A percentile compares a stretch with the other conserved stretches of the same genome.
Conservation (phyloP, 2,329 filamentous ascomycete genomes). For the Pseudocercospora pini-densiflorae region DNA sequence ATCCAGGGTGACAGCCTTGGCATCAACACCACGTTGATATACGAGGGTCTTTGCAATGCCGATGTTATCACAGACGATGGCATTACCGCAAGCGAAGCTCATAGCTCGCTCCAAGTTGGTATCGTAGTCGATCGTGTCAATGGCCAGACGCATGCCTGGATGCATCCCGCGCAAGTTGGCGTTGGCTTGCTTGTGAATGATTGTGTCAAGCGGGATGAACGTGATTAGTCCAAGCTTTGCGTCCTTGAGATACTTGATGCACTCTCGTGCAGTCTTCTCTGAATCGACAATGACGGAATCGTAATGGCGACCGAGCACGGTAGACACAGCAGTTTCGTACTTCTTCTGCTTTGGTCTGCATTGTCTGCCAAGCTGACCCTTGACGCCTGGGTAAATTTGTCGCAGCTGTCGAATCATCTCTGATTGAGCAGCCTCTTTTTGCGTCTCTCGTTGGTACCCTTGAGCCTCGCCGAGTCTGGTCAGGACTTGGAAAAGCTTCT, state of each 20-base stretch:
- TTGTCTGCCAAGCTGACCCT: conserved; percentile 85
- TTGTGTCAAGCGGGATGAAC: conserved; percentile 95
- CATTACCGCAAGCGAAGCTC: conserved; percentile 91
- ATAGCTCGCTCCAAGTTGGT: conserved; percentile 86
- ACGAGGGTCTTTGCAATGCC: conserved; percentile 87
- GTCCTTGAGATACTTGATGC: conserved; percentile 91
- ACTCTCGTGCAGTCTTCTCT: conserved; percentile 91
- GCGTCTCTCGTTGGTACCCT: conserved; percentile 81
- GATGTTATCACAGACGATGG: conserved; percentile 89
- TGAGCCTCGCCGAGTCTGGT: conserved; percentile 84
- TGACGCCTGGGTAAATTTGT: conserved; percentile 88
- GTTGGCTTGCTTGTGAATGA: conserved; percentile 91
- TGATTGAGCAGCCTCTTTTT: conserved; percentile 77
- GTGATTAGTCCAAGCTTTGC: conserved; percentile 86
- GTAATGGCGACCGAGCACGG: conserved; percentile 88
- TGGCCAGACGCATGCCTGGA: conserved; percentile 81
- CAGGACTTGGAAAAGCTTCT: conserved; percentile 82
- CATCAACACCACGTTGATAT: conserved; percentile 81
- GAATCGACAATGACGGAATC: conserved; percentile 95
- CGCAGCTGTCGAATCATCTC: conserved; percentile 87
- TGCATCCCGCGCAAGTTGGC: conserved; percentile 88
- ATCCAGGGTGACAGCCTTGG: conserved; percentile 92
- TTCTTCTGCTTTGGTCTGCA: conserved; percentile 98
- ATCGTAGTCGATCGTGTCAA: conserved; percentile 96
- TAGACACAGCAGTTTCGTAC: conserved; percentile 89